Evolutionary conservation across 441 rosid genomes (phyloP), one percentile per base, ranked within the genome.

Genomic region (Adansonia gregorii): DNA sequence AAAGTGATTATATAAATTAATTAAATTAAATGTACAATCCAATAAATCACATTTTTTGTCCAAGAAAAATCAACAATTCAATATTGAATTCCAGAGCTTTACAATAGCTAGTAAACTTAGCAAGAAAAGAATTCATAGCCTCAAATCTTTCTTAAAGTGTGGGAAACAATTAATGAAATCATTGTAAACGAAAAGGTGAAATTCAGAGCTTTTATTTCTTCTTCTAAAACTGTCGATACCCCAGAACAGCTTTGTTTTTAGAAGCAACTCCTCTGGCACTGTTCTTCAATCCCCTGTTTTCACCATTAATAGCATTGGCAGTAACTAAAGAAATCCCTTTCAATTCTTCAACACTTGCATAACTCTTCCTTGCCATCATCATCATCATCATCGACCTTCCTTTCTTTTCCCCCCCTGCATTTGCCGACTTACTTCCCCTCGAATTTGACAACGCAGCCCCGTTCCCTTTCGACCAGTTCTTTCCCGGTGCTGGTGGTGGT

Each of bases 361-460:
- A 92, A 27, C 97, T 94, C 81, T 90, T 92, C 76, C 98, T 90
- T 27, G 87, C 84, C 78, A 84, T 82, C 85, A 83, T 80, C 85
- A 80, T 77, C 70, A 87, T 24, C 27, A 24, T 24, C 27, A 24
- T 24, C 27, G 27, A 78, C n/a, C 84, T 87, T 9, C 86, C 81
- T 81, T 68, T 90, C 83, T 90, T 91, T 83, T 90, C 91, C 86
- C 90, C 95, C n/a, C 90, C 93, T 0, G 86, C 88, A 79, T 80
- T 87, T 11, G 89, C 94, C 6, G 97, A 94, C 81, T 87, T 90
- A 56, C 94, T 94, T 78, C 95, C 94, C 75, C 90, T 82, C 8
- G 82, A 81, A 49, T 81, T 85, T 51, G 91, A 86, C 58, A 82
- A 67, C 60, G 77, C 27, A 24, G 27, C 68, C 75, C 88, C 83